Evolutionary conservation across 352 stramenopile species (phyloP).

Genomic region (Phytophthora colocasiae): DNA sequence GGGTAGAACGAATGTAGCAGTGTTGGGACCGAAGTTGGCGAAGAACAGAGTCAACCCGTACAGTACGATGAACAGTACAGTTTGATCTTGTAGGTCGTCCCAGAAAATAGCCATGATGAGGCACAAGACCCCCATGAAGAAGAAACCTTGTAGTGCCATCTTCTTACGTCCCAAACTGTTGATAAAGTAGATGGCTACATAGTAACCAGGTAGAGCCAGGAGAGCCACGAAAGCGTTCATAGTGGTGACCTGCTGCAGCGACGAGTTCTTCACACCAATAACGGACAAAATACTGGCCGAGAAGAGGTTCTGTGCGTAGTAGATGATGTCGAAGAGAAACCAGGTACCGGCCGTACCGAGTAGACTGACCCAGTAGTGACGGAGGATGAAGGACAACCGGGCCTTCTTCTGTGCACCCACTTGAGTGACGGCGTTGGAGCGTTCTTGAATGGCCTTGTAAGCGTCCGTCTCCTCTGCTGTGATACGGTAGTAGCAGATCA

Average conservation of each 20-base stretch:
- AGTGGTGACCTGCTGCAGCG: slow-evolving; percentile 54
- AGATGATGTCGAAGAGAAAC: slow-evolving; percentile 88
- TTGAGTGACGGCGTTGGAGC: not conserved
- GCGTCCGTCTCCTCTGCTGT: slow-evolving; percentile 59
- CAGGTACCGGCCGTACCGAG: slow-evolving; percentile 74
- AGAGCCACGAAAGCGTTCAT: slow-evolving; percentile 65
- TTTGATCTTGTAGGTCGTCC: slow-evolving; percentile 55
- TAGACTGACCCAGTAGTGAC: slow-evolving; percentile 52
- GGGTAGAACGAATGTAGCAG: slow-evolving; percentile 88
- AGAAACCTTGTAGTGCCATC: slow-evolving; percentile 81
- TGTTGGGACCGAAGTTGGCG: slow-evolving; percentile 86
- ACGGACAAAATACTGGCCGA: slow-evolving; percentile 67
- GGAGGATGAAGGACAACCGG: slow-evolving; percentile 47
- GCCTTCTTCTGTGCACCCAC: slow-evolving; percentile 19
- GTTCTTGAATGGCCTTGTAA: slow-evolving; percentile 38
- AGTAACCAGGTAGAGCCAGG: slow-evolving; percentile 81
- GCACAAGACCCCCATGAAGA: slow-evolving; percentile 66
- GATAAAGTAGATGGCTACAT: slow-evolving; percentile 75
- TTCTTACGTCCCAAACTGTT: slow-evolving; percentile 63
- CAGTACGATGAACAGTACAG: slow-evolving; percentile 68
- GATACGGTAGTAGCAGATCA: slow-evolving; percentile 67
- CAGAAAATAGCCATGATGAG: slow-evolving; percentile 63
- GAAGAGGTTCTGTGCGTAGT: slow-evolving; percentile 80
- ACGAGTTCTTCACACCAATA: slow-evolving; percentile 48
- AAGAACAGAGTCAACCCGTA: slow-evolving; percentile 85